Evolutionary conservation across 108 stramenopile species (phyloP), one percentile per base, ranked within the genome.

Genomic region (Pseudonitzschia multiseries): DNA sequence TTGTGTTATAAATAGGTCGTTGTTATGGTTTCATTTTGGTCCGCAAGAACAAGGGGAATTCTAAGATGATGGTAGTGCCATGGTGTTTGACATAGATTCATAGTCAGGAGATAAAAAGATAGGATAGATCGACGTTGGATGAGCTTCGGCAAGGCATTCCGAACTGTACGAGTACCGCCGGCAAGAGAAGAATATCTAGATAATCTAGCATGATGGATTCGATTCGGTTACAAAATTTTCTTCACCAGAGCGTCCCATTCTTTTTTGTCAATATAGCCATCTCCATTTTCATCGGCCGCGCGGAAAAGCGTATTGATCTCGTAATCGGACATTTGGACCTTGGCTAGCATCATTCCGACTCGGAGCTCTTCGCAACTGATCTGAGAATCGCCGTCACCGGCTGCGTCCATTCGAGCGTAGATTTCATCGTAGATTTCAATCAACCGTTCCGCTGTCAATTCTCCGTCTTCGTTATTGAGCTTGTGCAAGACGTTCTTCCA

Each of bases 311-410:
- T 53, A 8, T 43, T 48, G 26, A 76, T 66, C 28, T 67, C 29
- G 12, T 75, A 32, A 27, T 20, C 36, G 27, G 68, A 52, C 44
- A 81, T 53, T 33, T 66, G 60, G 44, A 76, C 56, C 13, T 79
- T 81, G 29, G 77, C 70, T 20, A 59, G 29, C 18, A 51, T 46
- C 28, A 84, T 53, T 22, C 70, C 81, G 28, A 61, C 40, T n/a
- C 54, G 68, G 26, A 84, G 57, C 36, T 82, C 84, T 15, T 78
- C 74, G 28, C 44, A 72, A 56, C 78, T 72, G 32, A 84, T 81
- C 18, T 70, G 42, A 59, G 22, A n/a, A 48, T 48, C 18, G 46
- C 13, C 13, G 10, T 75, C 65, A 17, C 60, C 71, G 53, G 75
- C 80, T 9, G 14, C 56, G 28, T 82, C 81, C 17, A 82, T 82